Base-by-base conservation (phyloP, 2,329 filamentous ascomycete genomes). In the Cladosporium austrohemisphaericum region DNA sequence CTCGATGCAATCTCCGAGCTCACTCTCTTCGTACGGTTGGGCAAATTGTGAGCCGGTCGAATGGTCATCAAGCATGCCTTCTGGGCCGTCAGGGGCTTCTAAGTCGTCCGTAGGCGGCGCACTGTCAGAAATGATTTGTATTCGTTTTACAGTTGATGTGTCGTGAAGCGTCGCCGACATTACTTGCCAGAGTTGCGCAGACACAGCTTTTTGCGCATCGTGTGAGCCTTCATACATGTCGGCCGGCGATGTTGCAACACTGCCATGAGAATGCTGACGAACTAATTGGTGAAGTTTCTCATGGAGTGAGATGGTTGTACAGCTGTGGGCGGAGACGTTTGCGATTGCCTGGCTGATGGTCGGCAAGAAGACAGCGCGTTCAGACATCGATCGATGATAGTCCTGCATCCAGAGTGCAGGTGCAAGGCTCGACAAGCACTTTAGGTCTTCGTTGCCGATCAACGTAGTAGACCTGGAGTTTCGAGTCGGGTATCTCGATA, bases 401-500 rank as follows among this genome's bases (percentile, higher is more conserved):
- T 62, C 66, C 5, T 66, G 65, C 38, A 62, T 65, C 66, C 68
- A 76, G 22, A 74, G 36, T 4, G 59, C 51, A 3, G 73, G 72
- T 29, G 65, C 66, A 5, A 73, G 44, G 29, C 67, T 61, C 29
- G 65, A 59, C 3, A 76, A 60, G 33, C 61, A 61, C 29, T 60
- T 53, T 18, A 60, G 54, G 9, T 65, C 65, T 11, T 65, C 65
- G 19, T 56, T 68, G 22, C 62, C 60, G 43, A 57, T 62, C 13
- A 69, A 36, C 19, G 61, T 66, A 6, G 68, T 35, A 9, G 18
- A n/a, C 5, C 14, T 38, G 25, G 13, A n/a, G 2, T 16, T 38
- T 4, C 44, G 13, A 20, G 23, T 23, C n/a, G 44, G 25, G 25
- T 23, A n/a, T 11, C 23, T 31, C 11, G 8, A 20, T 25, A 38